Conservation (phyloP, 148 eudicot species). For the Persicaria tinctoria region DNA sequence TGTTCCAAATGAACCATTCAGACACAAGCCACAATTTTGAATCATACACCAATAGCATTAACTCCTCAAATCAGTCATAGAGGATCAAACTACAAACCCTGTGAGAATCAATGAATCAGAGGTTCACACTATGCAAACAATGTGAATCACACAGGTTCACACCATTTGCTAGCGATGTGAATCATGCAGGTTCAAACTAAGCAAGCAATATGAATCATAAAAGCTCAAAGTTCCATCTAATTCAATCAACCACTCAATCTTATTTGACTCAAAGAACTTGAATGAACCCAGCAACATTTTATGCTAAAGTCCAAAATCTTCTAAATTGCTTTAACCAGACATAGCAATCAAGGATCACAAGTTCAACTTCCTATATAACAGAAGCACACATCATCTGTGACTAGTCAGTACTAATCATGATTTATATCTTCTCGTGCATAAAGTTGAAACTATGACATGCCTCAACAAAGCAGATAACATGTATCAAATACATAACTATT, state of each 20-base stretch:
- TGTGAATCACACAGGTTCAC: background rate
- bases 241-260: background rate
- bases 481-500: background rate
- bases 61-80: background rate
- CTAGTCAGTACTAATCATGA: background rate
- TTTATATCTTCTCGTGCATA: no score
- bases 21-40: background rate
- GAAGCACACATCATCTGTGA: background rate
- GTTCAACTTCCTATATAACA: background rate
- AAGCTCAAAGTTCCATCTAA: background rate
- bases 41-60: background rate
- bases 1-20: background rate
- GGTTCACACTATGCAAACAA: background rate
- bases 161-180: background rate
- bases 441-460: background rate
- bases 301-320: background rate
- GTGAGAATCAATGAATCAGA: background rate
- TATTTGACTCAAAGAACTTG: no score
- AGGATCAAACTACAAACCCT: background rate
- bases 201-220: no score
- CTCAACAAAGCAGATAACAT: background rate
- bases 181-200: background rate
- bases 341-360: background rate
- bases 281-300: no score
- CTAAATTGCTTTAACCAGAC: background rate